Base-by-base conservation (phyloP, 1,284 basidiomycete genomes). In the Chondrostereum purpureum region DNA sequence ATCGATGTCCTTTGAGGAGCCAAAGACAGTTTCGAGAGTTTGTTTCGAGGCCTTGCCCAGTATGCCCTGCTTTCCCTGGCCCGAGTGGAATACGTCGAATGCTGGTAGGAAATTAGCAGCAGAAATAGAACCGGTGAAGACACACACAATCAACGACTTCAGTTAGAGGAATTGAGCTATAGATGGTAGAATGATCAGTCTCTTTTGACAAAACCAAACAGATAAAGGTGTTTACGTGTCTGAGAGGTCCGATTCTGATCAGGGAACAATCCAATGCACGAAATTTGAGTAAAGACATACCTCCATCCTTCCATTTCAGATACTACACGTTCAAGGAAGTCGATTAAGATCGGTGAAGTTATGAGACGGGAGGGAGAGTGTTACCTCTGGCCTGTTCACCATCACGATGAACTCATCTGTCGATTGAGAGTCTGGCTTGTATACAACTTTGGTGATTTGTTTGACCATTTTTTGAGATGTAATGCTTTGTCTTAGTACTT, bases 301-400 rank as follows among this genome's bases (percentile, higher is more conserved):
- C 85, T 72, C 84, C 87, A 11, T 69, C 73, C 63, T 80, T 83
- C 82, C 83, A 91, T 61, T 81, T 85, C 68, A 79, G 77, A 64
- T 69, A 88, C 88, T 90, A 53, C 46, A 17, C 38, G 40, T n/a
- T n/a, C n/a, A n/a, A n/a, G n/a, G n/a, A n/a, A n/a, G n/a, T n/a
- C n/a, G n/a, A n/a, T n/a, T n/a, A 46, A 48, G 39, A 48, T 50
- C 36, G 60, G 39, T 49, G 49, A 44, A 53, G 44, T 44, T 50
- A 48, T 48, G 49, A 38, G 38, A 45, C 19, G 48, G 38, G 36
- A 21, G 23, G 24, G 45, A 27, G 37, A 20, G 41, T 20, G 20
- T 39, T 54, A 89, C 87, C 75, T 83, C 77, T 35, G 60, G 68
- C 4, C 70, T 70, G 61, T 89, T 76, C 34, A 90, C 81, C 51